Base-by-base conservation (phyloP, 2,329 filamentous ascomycete species). In the Aspergillus puulaauensis region DNA sequence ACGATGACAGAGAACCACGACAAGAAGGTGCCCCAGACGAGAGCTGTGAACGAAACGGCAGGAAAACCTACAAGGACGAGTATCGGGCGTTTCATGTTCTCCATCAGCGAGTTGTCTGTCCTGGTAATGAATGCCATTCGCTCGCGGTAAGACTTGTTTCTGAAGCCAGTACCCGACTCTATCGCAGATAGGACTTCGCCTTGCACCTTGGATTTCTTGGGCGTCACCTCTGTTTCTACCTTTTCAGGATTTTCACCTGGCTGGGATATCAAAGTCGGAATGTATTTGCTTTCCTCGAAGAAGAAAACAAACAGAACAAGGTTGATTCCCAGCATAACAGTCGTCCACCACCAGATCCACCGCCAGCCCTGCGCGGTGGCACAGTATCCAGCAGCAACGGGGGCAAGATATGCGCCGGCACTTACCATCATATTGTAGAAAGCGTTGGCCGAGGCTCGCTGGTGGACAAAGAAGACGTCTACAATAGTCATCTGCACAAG, bases 291-390 rank as follows among this genome's bases (percentile, higher is more conserved):
- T 56, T 79, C 81, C 46, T 82, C 79, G 48, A 78, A 82, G 17
- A 70, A 61, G 55, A 83, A 80, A 3, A 77, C 23, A 39, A 82
- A 74, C 33, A 77, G 60, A 2, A 82, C 1, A 0, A 80, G 57
- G 9, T 71, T 69, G 23, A 73, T 54, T 0, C 71, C 71, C 17
- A 80, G 68, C 57, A 80, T 68, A 37, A 81, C 77, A 12, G 72
- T 68, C 46, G 67, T 75, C 73, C 73, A 82, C 79, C 79, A 82
- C 73, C 75, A 82, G 8, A 77, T 73, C 79, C 79, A 83, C 27
- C 80, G 70, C 81, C 81, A 84, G 0, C 78, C 80, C 60, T 79
- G 73, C 2, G 66, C 62, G 0, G 68, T 64, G 0, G 75, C 73
- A 15, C 77, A 67, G 41, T 70, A 73, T 6, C 70, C 72, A 0